Conservation (phyloP, 192 early-diverging fungal genomes). For the Backusella luteola region DNA sequence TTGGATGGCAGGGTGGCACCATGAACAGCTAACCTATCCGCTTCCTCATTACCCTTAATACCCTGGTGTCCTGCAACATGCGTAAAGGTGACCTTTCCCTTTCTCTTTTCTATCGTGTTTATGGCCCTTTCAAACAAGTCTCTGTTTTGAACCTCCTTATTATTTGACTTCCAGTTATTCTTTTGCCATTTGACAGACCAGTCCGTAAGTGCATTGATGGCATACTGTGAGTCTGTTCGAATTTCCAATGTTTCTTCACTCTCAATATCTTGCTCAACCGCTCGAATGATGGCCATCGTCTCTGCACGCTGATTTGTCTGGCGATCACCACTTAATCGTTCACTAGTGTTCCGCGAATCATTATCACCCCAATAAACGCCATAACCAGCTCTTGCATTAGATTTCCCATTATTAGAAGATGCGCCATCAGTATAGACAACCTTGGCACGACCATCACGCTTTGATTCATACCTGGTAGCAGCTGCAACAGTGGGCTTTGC, state of each 20-base stretch:
- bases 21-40: slow-evolving; percentile 71
- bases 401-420: slow-evolving; percentile 66
- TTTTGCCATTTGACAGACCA: slow-evolving; percentile 79
- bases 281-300: slow-evolving; percentile 57
- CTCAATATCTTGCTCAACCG: slow-evolving; percentile 45
- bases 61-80: slow-evolving; percentile 77
- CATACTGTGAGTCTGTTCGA: slow-evolving; percentile 77
- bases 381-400: slow-evolving; percentile 68
- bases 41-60: slow-evolving; percentile 73
- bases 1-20: slow-evolving; percentile 49
- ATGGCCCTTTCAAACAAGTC: slow-evolving; percentile 72
- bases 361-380: slow-evolving; percentile 80
- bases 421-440: slow-evolving; percentile 85
- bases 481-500: too few relatives aligned
- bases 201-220: slow-evolving; percentile 57
- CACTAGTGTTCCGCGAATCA: slow-evolving; percentile 68
- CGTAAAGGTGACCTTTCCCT: slow-evolving; percentile 41
- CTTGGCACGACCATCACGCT: slow-evolving; percentile 6
- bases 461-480: too few relatives aligned
- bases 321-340: slow-evolving; percentile 42
- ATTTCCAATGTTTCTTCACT: slow-evolving; percentile 51
- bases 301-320: slow-evolving; percentile 81
- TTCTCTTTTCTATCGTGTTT: slow-evolving; percentile 34
- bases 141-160: slow-evolving; percentile 67
- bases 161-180: slow-evolving; percentile 60